Conservation (phyloP, 768 basidiomycete genomes). For the Coprinellus micaceus region DNA sequence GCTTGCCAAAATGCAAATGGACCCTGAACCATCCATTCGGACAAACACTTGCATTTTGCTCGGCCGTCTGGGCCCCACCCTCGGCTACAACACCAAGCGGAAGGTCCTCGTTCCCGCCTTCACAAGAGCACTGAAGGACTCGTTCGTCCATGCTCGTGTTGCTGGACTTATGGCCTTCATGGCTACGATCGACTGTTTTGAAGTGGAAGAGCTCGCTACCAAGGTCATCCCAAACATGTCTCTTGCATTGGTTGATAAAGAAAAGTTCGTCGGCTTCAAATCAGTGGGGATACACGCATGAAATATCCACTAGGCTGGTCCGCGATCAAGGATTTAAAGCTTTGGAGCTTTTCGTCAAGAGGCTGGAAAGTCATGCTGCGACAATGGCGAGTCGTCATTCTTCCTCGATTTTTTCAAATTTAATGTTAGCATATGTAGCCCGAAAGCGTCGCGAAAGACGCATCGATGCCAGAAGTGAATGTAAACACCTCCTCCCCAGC, state of each 20-base stretch:
- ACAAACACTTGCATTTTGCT: constrained; percentile 97
- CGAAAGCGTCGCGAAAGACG: constrained; percentile 34
- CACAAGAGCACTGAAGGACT: constrained; percentile 81
- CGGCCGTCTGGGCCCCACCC: constrained; percentile 79
- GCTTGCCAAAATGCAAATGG: constrained; percentile 89
- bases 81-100: constrained; percentile 86
- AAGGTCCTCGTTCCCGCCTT: constrained; percentile 98
- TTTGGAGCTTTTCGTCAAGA: constrained; percentile 81
- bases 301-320: constrained; percentile 56
- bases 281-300: neutral
- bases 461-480: constrained; percentile 14
- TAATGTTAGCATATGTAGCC: constrained; percentile 24
- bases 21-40: constrained; percentile 90
- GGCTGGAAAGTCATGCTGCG: constrained; percentile 71
- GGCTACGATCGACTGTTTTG: constrained; percentile 90
- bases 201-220: constrained; percentile 79
- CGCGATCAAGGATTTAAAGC: constrained; percentile 96
- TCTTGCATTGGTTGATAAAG: constrained; percentile 80
- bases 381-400: constrained; percentile 61
- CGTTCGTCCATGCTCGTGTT: constrained; percentile 88
- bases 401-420: neutral
- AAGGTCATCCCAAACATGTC: constrained; percentile 88
- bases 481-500: constrained; percentile 25
- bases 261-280: constrained; percentile 61
- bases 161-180: constrained; percentile 95